phyloP scores from a whole-genome alignment of 495 filamentous ascomycete genomes.

The Neurospora sublineolata region DNA sequence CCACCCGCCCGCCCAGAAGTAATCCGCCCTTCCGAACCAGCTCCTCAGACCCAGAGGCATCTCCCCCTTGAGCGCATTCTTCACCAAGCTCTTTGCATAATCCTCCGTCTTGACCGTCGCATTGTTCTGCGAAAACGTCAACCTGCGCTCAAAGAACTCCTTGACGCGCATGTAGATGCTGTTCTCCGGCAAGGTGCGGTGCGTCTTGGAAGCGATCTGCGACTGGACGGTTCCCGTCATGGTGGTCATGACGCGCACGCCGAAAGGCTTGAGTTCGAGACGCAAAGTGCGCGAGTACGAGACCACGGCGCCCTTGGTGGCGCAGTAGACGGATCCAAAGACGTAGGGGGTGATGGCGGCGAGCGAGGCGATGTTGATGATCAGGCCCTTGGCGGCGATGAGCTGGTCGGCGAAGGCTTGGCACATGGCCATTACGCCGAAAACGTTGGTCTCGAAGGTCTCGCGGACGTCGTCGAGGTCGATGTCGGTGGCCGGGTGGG shows the following conservation, averaged over 20 bases:
- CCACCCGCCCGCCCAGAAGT: slow-evolving; percentile 40
- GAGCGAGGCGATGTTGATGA: slow-evolving; percentile 45
- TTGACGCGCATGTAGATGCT: slow-evolving; percentile 31
- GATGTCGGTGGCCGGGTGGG: slow-evolving; percentile 43
- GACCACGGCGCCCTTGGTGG: slow-evolving; percentile 41
- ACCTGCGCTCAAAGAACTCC: slow-evolving; percentile 30
- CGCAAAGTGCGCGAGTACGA: slow-evolving; percentile 41
- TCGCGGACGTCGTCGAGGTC: slow-evolving; percentile 37
- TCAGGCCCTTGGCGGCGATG: slow-evolving; percentile 38
- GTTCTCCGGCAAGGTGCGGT: slow-evolving; percentile 25
- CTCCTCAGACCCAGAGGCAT: slow-evolving; percentile 21
- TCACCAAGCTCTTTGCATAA: slow-evolving; percentile 28
- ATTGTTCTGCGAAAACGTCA: slow-evolving; percentile 35
- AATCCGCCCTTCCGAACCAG: slow-evolving; percentile 36
- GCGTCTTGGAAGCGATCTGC: slow-evolving; percentile 28
- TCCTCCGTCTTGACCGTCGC: slow-evolving; percentile 27
- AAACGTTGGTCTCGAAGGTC: slow-evolving; percentile 54
- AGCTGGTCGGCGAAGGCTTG: slow-evolving; percentile 44
- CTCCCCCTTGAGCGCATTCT: slow-evolving; percentile 24
- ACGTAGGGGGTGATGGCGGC: slow-evolving; percentile 34
- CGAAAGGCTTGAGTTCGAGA: slow-evolving; percentile 42
- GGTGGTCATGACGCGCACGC: slow-evolving; percentile 42
- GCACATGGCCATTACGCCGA: slow-evolving; percentile 42
- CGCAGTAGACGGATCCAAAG: slow-evolving; percentile 41
- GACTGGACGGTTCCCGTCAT: slow-evolving; percentile 40